Conservation (phyloP, 805 yeast genomes). For the Candida andamanensis region DNA sequence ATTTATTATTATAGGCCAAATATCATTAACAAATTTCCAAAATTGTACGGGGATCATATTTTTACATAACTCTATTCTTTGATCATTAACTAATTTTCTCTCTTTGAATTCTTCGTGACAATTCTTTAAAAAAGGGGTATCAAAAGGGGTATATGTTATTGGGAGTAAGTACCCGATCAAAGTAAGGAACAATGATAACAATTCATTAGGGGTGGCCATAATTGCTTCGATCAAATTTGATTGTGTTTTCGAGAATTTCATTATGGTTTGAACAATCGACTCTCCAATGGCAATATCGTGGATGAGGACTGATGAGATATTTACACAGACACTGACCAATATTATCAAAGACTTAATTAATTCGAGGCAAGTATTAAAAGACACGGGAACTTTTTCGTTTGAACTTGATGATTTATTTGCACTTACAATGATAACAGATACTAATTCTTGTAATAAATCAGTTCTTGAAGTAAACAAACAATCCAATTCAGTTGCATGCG, state of each 20-base stretch:
- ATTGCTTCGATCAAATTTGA: constrained; percentile 50
- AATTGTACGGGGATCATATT: constrained; percentile 18
- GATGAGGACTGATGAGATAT: constrained; percentile 40
- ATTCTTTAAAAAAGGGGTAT: constrained; percentile 25
- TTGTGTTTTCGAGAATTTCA: constrained; percentile 40
- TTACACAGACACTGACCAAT: constrained; percentile 40
- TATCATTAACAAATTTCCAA: constrained; percentile 36
- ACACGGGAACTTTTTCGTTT: constrained; percentile 19
- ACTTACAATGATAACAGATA: constrained; percentile 19
- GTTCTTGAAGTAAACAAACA: constrained; percentile 27
- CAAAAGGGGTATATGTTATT: constrained; percentile 21
- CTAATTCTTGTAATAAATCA: constrained; percentile 19
- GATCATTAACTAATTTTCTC: constrained; percentile 21
- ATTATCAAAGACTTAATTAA: constrained; percentile 42
- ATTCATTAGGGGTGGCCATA: constrained; percentile 69
- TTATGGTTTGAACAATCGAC: constrained; percentile 44
- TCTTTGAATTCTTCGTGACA: constrained; percentile 18
- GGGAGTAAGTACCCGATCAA: constrained; percentile 61
- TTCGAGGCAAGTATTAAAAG: constrained; percentile 35
- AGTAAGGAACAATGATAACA: constrained; percentile 49
- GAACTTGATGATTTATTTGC: constrained; percentile 17
- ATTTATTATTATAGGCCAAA: constrained; percentile 52
- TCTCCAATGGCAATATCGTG: constrained; percentile 45
- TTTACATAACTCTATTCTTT: constrained; percentile 26
- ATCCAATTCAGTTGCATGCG: constrained; percentile 41